phyloP scores from a whole-genome alignment of 441 rosid species.

The Francoa sonchifolia region DNA sequence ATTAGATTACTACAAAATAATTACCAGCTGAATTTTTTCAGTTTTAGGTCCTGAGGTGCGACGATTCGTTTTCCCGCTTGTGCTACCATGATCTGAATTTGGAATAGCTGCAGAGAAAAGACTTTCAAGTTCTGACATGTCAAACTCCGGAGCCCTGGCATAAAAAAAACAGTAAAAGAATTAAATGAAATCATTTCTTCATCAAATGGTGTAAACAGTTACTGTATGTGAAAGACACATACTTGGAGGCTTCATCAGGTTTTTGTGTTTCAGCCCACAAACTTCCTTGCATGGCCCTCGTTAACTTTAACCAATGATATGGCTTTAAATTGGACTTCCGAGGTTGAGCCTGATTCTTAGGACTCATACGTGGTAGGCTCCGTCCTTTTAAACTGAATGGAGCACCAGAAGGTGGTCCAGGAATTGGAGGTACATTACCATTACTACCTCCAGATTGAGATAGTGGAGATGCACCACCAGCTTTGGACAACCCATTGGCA shows the following conservation, averaged over 20 bases:
- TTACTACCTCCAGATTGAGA: conserved; percentile 16
- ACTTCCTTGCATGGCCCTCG: conserved; percentile 91
- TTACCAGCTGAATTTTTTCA: conserved; percentile 95
- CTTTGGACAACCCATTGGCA: conserved; percentile 22
- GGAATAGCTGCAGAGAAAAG: conserved; percentile 74
- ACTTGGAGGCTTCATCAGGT: conserved; percentile 74
- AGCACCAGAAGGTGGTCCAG: conserved; percentile 48
- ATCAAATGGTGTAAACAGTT: conserved; percentile 6
- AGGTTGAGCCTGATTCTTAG: conserved; percentile 31
- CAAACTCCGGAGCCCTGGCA: conserved; percentile 82
- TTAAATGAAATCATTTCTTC: conserved; percentile 1
- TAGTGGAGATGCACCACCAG: conserved; percentile 16
- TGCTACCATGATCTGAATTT: conserved; percentile 24
- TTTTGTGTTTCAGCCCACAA: conserved; percentile 96
- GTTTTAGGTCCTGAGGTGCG: conserved; percentile 44
- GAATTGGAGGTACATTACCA: conserved; percentile 33
- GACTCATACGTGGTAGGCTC: conserved; percentile 42
- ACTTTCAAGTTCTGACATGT: conserved; percentile 85
- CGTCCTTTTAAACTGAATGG: conserved; percentile 48
- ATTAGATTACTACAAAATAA: conserved; percentile 5
- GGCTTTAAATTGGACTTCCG: conserved; percentile 67
- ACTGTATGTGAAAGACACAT: conserved; percentile 18
- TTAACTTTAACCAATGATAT: conserved; percentile 86
- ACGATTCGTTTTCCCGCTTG: conserved; percentile 22
- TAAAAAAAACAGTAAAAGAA: conserved; percentile 9